These are phyloP conservation scores for Coemansia sp. DNA, from an alignment of 371 early-diverging fungal species.

Conservation along the genomic window DNA sequence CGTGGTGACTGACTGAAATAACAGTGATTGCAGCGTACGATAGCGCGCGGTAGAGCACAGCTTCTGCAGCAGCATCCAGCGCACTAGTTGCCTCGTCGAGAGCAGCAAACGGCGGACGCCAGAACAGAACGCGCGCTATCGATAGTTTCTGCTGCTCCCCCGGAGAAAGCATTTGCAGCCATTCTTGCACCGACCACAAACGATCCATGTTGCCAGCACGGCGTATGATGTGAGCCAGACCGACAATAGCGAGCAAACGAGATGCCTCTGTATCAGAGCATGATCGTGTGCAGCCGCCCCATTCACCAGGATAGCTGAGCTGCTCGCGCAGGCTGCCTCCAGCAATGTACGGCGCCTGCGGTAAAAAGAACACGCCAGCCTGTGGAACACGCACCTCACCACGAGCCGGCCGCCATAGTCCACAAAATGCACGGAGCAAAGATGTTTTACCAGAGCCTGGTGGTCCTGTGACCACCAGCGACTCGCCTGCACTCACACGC, in stretches of 20 bases:
- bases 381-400: conserved; percentile 53
- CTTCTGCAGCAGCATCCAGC: conserved; percentile 60
- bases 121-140: conserved; percentile 67
- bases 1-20: conserved; percentile 69
- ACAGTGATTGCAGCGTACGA: conserved; percentile 59
- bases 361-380: conserved; percentile 61
- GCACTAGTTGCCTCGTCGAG: conserved; percentile 77
- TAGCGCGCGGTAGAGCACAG: conserved; percentile 56
- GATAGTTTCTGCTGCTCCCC: conserved; percentile 75
- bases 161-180: conserved; percentile 70
- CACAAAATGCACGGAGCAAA: conserved; percentile 66
- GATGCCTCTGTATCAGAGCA: conserved; percentile 59
- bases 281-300: conserved; percentile 19
- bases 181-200: conserved; percentile 54
- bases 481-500: conserved; percentile 55
- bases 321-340: conserved; percentile 74
- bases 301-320: conserved; percentile 52
- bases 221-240: conserved; percentile 55
- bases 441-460: conserved; percentile 64
- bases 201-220: conserved; percentile 11
- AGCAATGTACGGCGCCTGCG: conserved; percentile 67
- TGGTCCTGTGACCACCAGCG: conserved; percentile 68
- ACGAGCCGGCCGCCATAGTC: conserved; percentile 64
- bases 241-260: conserved; percentile 54
- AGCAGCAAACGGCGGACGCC: conserved; percentile 67